Evolutionary conservation across 257 asterid genomes (phyloP).

Genomic region (Rauvolfia tetraphylla): DNA sequence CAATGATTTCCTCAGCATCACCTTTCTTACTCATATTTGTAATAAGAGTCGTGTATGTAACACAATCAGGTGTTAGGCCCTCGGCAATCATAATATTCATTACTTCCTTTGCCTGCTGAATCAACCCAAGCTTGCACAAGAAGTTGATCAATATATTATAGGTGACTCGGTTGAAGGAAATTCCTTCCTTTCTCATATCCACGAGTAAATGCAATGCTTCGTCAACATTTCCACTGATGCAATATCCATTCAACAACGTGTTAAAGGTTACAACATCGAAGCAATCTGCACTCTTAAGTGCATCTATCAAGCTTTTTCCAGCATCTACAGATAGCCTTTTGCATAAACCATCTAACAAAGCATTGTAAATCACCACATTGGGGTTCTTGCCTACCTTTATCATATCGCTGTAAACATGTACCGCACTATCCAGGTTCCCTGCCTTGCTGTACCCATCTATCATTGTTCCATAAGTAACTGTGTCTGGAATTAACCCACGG

Average conservation of each 20-base stretch:
- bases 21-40: slow-evolving; percentile 35
- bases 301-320: slow-evolving; percentile 37
- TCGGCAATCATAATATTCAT: slow-evolving; percentile 41
- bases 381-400: slow-evolving; percentile 42
- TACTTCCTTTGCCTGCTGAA: slow-evolving; percentile 50
- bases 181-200: slow-evolving; percentile 46
- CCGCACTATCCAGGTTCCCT: slow-evolving; percentile 37
- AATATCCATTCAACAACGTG: slow-evolving; percentile 57
- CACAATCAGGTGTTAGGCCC: slow-evolving; percentile 45
- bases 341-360: slow-evolving; percentile 66
- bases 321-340: slow-evolving; percentile 39
- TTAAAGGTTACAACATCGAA: slow-evolving; percentile 51
- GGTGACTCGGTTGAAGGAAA: slow-evolving; percentile 42
- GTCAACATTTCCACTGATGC: slow-evolving; percentile 36
- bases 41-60: slow-evolving; percentile 54
- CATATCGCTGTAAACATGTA: slow-evolving; percentile 48
- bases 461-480: slow-evolving; percentile 63
- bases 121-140: slow-evolving; percentile 50
- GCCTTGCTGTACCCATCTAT: slow-evolving; percentile 58
- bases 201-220: slow-evolving; percentile 47
- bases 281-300: slow-evolving; percentile 37
- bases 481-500: slow-evolving; percentile 65
- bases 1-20: slow-evolving; percentile 43
- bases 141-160: slow-evolving; percentile 56
- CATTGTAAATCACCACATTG: slow-evolving; percentile 56